These are phyloP conservation scores for Aspergillus caelatus DNA, from an alignment of 2,329 filamentous ascomycete genomes.

Conservation along the genomic window DNA sequence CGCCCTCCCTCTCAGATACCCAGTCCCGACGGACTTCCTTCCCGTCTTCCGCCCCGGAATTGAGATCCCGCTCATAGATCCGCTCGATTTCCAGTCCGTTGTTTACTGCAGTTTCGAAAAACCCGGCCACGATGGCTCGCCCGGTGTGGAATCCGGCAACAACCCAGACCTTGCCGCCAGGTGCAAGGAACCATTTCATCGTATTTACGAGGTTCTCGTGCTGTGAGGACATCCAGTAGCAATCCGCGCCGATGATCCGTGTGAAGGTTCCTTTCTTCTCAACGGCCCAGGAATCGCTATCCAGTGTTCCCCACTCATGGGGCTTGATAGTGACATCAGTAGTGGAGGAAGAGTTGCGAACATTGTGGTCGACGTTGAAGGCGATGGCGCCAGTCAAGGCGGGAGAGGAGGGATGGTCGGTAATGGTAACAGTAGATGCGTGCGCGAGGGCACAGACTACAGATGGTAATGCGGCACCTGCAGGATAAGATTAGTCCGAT, in stretches of 20 bases:
- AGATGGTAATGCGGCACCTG: slow-evolving; percentile 47
- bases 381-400: slow-evolving; percentile 47
- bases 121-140: slow-evolving; percentile 55
- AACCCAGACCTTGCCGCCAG: slow-evolving; percentile 47
- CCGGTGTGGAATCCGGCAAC: slow-evolving; percentile 65
- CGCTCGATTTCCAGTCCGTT: slow-evolving; percentile 53
- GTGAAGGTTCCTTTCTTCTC: slow-evolving; percentile 48
- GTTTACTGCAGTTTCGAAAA: slow-evolving; percentile 54
- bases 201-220: slow-evolving; percentile 59
- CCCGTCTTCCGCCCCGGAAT: slow-evolving; percentile 39
- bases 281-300: slow-evolving; percentile 42
- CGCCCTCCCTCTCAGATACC: slow-evolving; percentile 51
- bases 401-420: slow-evolving; percentile 53
- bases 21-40: slow-evolving; percentile 49
- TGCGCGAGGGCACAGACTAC: slow-evolving; percentile 40
- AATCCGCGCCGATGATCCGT: slow-evolving; percentile 62
- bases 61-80: slow-evolving; percentile 59
- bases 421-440: slow-evolving; percentile 48
- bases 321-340: slow-evolving; percentile 45
- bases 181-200: slow-evolving; percentile 59
- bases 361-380: slow-evolving; percentile 52
- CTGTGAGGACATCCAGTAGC: slow-evolving; percentile 62
- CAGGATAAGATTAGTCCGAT: neutral
- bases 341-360: neutral
- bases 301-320: slow-evolving; percentile 58